Evolutionary conservation across 495 filamentous ascomycete genomes (phyloP).

Genomic region (Lichenothelia convexa): DNA sequence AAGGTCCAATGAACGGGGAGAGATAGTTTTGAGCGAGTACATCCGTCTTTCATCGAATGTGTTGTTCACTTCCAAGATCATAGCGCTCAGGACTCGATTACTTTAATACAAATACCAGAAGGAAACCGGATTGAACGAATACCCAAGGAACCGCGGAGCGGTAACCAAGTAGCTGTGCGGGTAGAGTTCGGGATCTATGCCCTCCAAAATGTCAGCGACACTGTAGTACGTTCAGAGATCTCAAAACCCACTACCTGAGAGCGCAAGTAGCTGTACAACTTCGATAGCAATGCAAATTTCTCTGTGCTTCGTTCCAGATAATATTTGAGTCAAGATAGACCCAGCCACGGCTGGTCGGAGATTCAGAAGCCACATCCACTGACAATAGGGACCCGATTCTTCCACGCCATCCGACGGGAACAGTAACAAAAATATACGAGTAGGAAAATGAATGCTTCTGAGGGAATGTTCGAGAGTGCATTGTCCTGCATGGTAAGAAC

Average conservation of each 20-base stretch:
- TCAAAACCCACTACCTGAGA: slow-evolving; percentile 21
- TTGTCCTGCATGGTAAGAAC: slow-evolving; percentile 39
- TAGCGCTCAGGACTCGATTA: slow-evolving; percentile 37
- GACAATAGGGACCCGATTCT: slow-evolving; percentile 35
- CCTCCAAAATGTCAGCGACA: slow-evolving; percentile 16
- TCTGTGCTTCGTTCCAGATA: slow-evolving; percentile 40
- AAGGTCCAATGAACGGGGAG: neutral
- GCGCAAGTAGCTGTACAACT: slow-evolving; percentile 39
- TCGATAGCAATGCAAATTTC: slow-evolving; percentile 29
- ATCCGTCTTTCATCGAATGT: slow-evolving; percentile 56
- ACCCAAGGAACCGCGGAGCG: slow-evolving; percentile 48
- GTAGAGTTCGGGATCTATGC: slow-evolving; percentile 30
- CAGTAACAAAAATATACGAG: slow-evolving; percentile 45
- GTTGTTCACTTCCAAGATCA: slow-evolving; percentile 65
- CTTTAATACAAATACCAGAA: slow-evolving; percentile 64
- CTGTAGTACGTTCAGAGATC: slow-evolving; percentile 6
- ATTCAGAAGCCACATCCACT: slow-evolving; percentile 30
- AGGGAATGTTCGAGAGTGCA: slow-evolving; percentile 42
- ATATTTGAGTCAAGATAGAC: too few relatives aligned
- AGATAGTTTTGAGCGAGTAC: slow-evolving; percentile 29
- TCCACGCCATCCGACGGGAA: slow-evolving; percentile 44
- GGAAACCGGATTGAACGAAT: slow-evolving; percentile 58
- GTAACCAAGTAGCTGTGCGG: slow-evolving; percentile 52
- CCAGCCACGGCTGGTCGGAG: too few relatives aligned
- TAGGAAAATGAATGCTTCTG: slow-evolving; percentile 45